phyloP scores from a whole-genome alignment of 768 basidiomycete genomes.

The Naematelia aurantialba region DNA sequence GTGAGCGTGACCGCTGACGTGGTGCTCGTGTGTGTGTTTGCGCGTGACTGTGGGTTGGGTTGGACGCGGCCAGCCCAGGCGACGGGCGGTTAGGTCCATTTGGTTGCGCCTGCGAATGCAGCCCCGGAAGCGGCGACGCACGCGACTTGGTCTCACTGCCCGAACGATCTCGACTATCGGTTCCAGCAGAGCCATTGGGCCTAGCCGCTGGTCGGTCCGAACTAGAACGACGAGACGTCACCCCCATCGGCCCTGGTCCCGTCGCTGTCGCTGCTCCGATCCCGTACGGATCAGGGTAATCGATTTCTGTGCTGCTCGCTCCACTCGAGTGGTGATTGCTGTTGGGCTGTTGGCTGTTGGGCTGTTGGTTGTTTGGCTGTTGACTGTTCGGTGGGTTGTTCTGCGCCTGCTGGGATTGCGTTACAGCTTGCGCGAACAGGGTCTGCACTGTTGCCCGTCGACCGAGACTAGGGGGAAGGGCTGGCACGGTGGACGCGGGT shows the following conservation, averaged over 20 bases:
- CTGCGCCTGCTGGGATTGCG: neutral
- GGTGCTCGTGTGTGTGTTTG: too few species aligned
- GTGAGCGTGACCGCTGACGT: too few species aligned
- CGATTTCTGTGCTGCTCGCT: constrained; percentile 1
- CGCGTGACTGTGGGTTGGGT: too few species aligned
- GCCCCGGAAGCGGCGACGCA: neutral
- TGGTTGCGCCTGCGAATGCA: neutral
- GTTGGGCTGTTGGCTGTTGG: neutral
- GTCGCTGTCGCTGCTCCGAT: constrained; percentile 6
- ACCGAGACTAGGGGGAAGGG: neutral
- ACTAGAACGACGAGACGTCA: neutral
- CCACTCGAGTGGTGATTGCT: neutral
- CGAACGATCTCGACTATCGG: neutral
- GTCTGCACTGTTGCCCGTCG: neutral
- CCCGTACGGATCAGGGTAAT: constrained; percentile 38
- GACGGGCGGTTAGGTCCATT: neutral
- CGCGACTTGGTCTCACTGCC: constrained; percentile 2
- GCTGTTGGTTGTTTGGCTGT: neutral
- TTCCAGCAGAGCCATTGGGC: neutral
- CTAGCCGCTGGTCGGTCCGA: neutral
- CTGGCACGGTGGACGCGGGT: too few species aligned
- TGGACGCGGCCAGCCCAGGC: too few species aligned
- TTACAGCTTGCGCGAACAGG: neutral
- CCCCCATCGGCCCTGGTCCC: too few species aligned
- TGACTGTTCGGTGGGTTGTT: too few species aligned